Percentiles rank a stretch among this genome's conserved stretches.
These are phyloP conservation scores for Ampelomyces quisqualis DNA, from an alignment of 2,329 filamentous ascomycete species.

Conservation along the genomic window DNA sequence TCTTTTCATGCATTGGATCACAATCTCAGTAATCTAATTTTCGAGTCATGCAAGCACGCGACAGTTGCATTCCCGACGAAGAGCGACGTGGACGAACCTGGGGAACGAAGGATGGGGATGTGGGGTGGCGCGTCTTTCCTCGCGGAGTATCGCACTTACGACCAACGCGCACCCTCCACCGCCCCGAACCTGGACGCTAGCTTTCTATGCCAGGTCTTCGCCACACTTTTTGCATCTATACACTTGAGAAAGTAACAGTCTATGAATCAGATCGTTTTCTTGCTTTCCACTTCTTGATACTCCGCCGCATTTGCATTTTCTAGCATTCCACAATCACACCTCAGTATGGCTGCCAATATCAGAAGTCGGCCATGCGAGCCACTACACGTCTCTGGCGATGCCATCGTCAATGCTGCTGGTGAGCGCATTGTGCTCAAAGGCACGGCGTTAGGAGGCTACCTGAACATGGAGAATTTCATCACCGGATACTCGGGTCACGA, in stretches of 20 bases:
- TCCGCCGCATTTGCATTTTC: neutral
- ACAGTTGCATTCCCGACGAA: too few species aligned
- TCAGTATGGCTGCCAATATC: neutral
- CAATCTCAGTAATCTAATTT: neutral
- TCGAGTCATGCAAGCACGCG: neutral
- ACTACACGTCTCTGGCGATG: conserved; percentile 11
- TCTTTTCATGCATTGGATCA: too few species aligned
- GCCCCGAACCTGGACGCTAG: too few species aligned
- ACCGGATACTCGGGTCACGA: conserved; percentile 17
- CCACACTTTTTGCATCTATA: neutral
- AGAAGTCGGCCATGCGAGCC: neutral
- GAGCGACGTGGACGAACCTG: too few species aligned
- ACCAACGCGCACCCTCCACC: too few species aligned
- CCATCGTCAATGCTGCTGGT: conserved; percentile 13
- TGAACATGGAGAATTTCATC: conserved; percentile 24
- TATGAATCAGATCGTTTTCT: too few species aligned
- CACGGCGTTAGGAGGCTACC: conserved; percentile 13
- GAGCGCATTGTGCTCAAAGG: conserved; percentile 18
- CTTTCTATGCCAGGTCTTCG: too few species aligned
- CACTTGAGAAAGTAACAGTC: too few species aligned
- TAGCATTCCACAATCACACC: too few species aligned
- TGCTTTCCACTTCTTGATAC: neutral
- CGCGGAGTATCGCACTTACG: conserved; percentile 4
- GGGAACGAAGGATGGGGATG: neutral
- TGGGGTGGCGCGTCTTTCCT: neutral